Evolutionary conservation across 192 early-diverging fungal genomes (phyloP), one percentile per base, ranked within the genome.

Genomic region (Oehlia diaphana): DNA sequence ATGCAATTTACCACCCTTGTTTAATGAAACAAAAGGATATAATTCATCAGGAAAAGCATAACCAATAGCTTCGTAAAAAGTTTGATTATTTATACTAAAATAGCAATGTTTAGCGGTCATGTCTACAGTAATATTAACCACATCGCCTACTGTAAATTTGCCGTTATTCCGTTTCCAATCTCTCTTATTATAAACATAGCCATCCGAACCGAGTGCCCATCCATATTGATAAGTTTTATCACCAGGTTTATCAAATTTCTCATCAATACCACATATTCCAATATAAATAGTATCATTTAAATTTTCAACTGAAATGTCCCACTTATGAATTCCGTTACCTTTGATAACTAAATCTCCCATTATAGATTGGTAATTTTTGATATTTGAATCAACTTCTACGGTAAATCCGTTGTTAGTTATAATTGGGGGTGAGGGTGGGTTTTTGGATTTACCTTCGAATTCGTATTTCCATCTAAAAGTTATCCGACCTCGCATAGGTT

Each of bases 71-170:
- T 47, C 31, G 9, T 28, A 31, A 33, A 63, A 65, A 13, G 16
- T 76, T 14, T 63, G 44, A 9, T 47, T 72, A 33, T 80, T 72
- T 6, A 80, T 63, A 6, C 72, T 8, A 9, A 73, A 74, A 49
- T 3, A 9, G 28, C 68, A 71, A 16, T 76, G 79, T 33, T 73
- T 47, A 62, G 39, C 33, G 7, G 16, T 80, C 79, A 80, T 80
- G 19, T 80, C 61, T 1, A 80, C 4, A 47, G 63, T 35, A 37
- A 80, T 31, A 58, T 19, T 65, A 63, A 80, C 50, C 12, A 58
- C 23, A 74, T 39, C 39, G 13, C 44, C 44, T 53, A 28, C 16
- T 9, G 19, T 63, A 72, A 79, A 79, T 42, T 47, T 21, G 19
- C 16, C 35, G 35, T 37, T 71, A 31, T 79, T 44, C 23, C 33